Percentiles rank a stretch among this genome's conserved stretches.
Conservation (phyloP, 495 filamentous ascomycete species). For the Aspergillus bridgeri region DNA sequence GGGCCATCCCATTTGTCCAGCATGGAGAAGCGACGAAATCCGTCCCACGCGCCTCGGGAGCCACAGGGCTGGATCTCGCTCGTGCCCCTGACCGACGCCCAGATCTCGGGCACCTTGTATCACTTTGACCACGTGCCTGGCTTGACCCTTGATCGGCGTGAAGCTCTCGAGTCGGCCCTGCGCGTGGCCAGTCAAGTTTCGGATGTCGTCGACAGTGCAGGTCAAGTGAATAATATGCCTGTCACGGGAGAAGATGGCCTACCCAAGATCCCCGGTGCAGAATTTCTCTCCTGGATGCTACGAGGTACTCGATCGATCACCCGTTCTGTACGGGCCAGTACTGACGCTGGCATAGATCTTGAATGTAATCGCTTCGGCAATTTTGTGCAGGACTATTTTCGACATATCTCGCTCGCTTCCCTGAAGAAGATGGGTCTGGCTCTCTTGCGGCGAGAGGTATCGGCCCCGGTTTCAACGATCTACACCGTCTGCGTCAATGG, state of each 20-base stretch:
- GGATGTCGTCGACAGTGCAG: neutral
- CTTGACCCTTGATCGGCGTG: conserved; percentile 8
- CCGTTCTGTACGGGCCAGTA: neutral
- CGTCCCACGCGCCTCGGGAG: neutral
- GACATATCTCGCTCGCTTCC: conserved; percentile 14
- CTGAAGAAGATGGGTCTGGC: conserved; percentile 20
- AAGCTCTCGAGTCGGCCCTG: conserved; percentile 14
- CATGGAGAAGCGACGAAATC: neutral
- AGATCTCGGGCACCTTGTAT: conserved; percentile 7
- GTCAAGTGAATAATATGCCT: neutral
- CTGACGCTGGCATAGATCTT: conserved; percentile 13
- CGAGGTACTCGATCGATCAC: conserved; percentile 13
- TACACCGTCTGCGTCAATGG: conserved; percentile 22
- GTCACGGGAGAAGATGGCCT: neutral
- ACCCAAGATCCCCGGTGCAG: conserved; percentile 5
- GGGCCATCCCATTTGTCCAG: neutral
- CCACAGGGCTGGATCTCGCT: neutral
- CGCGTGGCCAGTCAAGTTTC: conserved; percentile 6
- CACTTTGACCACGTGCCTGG: conserved; percentile 5
- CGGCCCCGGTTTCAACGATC: conserved; percentile 7
- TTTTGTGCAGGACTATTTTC: conserved; percentile 23
- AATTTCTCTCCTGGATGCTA: conserved; percentile 24
- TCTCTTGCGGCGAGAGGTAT: conserved; percentile 10
- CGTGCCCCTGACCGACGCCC: conserved; percentile 6
- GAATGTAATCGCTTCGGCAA: conserved; percentile 15